phyloP scores from a whole-genome alignment of 2,329 filamentous ascomycete species.

The Thielaviopsis ethacetica region DNA sequence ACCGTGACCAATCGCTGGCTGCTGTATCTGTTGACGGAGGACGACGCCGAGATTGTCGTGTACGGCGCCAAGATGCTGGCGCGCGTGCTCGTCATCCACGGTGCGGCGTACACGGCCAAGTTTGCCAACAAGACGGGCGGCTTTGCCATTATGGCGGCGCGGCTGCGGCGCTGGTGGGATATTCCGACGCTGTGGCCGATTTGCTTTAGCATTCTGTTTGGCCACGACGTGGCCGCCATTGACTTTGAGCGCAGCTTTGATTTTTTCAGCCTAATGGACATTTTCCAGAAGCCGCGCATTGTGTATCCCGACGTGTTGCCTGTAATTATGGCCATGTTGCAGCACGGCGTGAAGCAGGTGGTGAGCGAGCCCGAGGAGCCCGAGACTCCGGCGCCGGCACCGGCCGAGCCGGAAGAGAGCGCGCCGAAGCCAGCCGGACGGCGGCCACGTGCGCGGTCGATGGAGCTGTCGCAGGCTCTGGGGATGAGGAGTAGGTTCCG shows the following conservation, averaged over 20 bases:
- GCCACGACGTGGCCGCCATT: slow-evolving; percentile 58
- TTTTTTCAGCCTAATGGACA: slow-evolving; percentile 53
- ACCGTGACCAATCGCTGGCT: slow-evolving; percentile 97
- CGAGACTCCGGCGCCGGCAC: slow-evolving; percentile 31
- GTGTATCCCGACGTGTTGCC: slow-evolving; percentile 62
- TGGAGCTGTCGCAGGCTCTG: slow-evolving; percentile 47
- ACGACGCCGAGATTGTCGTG: slow-evolving; percentile 67
- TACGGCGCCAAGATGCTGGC: slow-evolving; percentile 71
- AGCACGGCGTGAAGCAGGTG: slow-evolving; percentile 62
- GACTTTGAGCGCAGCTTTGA: slow-evolving; percentile 61
- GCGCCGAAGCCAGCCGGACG: slow-evolving; percentile 11
- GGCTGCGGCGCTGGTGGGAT: slow-evolving; percentile 79
- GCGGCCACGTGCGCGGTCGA: slow-evolving; percentile 39
- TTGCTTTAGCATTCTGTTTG: slow-evolving; percentile 78
- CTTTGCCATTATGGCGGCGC: slow-evolving; percentile 68
- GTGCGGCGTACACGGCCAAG: slow-evolving; percentile 64
- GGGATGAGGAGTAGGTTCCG: slow-evolving; percentile 33
- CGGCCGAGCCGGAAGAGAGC: neutral
- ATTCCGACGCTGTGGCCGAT: slow-evolving; percentile 72
- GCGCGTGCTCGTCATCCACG: slow-evolving; percentile 68
- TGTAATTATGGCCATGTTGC: slow-evolving; percentile 73
- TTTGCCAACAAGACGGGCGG: slow-evolving; percentile 74
- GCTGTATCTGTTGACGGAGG: slow-evolving; percentile 75
- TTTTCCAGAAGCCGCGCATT: slow-evolving; percentile 54
- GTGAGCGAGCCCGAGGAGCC: slow-evolving; percentile 45